phyloP scores from a whole-genome alignment of 495 filamentous ascomycete species.

The Amniculicola lignicola region DNA sequence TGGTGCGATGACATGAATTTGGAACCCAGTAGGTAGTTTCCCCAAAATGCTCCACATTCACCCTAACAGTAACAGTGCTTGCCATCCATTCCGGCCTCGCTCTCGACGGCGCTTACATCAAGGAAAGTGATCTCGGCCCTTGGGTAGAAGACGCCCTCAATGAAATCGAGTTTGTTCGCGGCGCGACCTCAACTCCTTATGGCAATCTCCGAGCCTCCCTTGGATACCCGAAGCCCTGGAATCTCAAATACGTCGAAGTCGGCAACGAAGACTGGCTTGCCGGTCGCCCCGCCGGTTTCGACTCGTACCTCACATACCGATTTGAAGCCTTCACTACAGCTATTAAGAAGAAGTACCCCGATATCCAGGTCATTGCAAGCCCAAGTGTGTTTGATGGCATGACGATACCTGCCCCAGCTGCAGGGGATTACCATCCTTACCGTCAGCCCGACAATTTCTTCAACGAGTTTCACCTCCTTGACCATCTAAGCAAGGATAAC shows the following conservation, averaged over 20 bases:
- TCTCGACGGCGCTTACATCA: slow-evolving; percentile 43
- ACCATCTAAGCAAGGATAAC: slow-evolving; percentile 28
- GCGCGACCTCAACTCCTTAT: slow-evolving; percentile 38
- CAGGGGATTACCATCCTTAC: slow-evolving; percentile 28
- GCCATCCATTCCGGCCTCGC: slow-evolving; percentile 62
- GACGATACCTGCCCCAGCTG: slow-evolving; percentile 7
- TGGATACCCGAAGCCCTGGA: slow-evolving; percentile 50
- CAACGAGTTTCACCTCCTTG: slow-evolving; percentile 39
- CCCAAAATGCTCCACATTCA: too few species aligned
- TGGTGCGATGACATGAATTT: slow-evolving; percentile 64
- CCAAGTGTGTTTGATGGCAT: slow-evolving; percentile 18
- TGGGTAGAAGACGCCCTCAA: slow-evolving; percentile 34
- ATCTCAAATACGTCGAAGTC: slow-evolving; percentile 50
- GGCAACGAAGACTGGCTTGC: slow-evolving; percentile 57
- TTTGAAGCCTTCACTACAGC: slow-evolving; percentile 48
- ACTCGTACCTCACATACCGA: slow-evolving; percentile 40
- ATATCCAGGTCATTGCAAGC: slow-evolving; percentile 38
- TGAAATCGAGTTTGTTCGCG: slow-evolving; percentile 36
- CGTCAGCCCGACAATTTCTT: slow-evolving; percentile 39
- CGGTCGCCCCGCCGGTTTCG: slow-evolving; percentile 39
- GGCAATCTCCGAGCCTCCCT: slow-evolving; percentile 48
- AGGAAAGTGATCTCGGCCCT: slow-evolving; percentile 18
- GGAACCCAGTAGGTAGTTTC: slow-evolving; percentile 41
- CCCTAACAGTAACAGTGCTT: too few species aligned
- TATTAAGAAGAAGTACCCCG: slow-evolving; percentile 50